Conservation (phyloP, 2,329 filamentous ascomycete genomes). For the Emergomyces orientalis region DNA sequence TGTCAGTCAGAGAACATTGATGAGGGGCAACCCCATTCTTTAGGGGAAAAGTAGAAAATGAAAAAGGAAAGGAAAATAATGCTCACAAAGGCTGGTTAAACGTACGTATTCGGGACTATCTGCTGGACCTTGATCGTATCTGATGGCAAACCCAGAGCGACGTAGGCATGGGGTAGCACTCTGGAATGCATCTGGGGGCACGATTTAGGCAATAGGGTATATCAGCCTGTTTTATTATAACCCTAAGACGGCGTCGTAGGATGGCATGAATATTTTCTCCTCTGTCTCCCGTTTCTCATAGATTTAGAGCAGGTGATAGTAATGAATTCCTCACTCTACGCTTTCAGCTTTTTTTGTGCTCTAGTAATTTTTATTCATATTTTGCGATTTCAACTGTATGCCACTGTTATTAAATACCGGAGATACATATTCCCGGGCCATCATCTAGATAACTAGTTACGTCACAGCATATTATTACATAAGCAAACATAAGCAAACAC, state of each 20-base stretch:
- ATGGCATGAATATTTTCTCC: too few species aligned
- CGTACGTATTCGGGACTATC: slow-evolving; percentile 56
- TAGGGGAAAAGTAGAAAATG: slow-evolving; percentile 12
- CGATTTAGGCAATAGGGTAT: not conserved
- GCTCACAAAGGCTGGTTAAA: slow-evolving; percentile 26
- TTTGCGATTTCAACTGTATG: not conserved
- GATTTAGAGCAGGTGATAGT: too few species aligned
- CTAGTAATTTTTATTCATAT: too few species aligned
- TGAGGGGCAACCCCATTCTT: slow-evolving; percentile 11
- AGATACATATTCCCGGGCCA: not conserved
- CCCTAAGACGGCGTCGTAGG: not conserved
- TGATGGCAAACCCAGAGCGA: slow-evolving; percentile 40
- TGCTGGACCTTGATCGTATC: slow-evolving; percentile 50
- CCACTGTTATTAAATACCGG: not conserved
- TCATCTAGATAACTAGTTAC: too few species aligned
- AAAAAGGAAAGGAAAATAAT: slow-evolving; percentile 2
- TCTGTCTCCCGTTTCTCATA: too few species aligned
- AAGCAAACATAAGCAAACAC: not conserved
- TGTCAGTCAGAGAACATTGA: slow-evolving; percentile 20
- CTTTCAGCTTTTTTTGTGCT: too few species aligned
- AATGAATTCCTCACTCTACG: too few species aligned
- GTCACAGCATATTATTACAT: not conserved
- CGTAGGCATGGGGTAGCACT: slow-evolving; percentile 30
- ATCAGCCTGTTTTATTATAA: not conserved
- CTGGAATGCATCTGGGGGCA: slow-evolving; percentile 30